Evolutionary conservation across 768 basidiomycete genomes (phyloP).

Genomic region (Mycena olivaceomarginata): DNA sequence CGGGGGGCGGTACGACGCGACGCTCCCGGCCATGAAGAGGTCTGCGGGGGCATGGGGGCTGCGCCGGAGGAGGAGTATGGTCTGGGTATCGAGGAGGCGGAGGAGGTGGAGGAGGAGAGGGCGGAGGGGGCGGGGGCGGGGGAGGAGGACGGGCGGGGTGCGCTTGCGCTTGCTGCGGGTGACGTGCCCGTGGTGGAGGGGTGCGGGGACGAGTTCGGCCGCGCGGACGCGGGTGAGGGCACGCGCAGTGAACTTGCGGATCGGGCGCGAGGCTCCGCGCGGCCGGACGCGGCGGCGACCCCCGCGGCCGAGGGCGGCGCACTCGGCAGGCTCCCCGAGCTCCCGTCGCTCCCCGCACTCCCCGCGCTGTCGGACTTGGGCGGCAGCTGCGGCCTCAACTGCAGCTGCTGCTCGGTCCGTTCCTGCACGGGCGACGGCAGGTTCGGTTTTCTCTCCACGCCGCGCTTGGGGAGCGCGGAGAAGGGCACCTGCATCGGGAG

Average conservation of each 20-base stretch:
- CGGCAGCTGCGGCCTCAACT: slow-evolving; percentile 18
- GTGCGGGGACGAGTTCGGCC: too few relatives aligned
- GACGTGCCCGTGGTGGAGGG: too few relatives aligned
- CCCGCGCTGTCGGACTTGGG: neutral
- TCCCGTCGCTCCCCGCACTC: neutral
- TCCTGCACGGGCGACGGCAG: slow-evolving; percentile 36
- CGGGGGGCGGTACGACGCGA: slow-evolving; percentile 44
- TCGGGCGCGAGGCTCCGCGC: too few relatives aligned
- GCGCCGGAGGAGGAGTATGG: neutral
- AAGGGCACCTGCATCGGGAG: slow-evolving; percentile 70
- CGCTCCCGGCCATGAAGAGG: slow-evolving; percentile 20
- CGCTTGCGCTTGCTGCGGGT: neutral
- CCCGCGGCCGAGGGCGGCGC: neutral
- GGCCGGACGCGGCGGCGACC: too few relatives aligned
- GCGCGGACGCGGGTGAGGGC: too few relatives aligned
- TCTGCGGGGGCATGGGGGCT: slow-evolving; percentile 42
- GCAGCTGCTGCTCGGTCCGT: slow-evolving; percentile 26
- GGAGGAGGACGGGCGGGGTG: slow-evolving; percentile 8
- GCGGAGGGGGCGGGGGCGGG: neutral
- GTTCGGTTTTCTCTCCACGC: neutral
- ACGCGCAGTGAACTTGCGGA: too few relatives aligned
- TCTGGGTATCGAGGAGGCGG: neutral
- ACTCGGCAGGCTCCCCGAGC: slow-evolving; percentile 9
- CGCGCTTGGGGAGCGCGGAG: slow-evolving; percentile 60
- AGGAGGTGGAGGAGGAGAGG: slow-evolving; percentile 5